A percentile compares a stretch with the other conserved stretches of the same genome.
Evolutionary conservation across 179 eudicot genomes (phyloP).

Genomic region (Kewa caespitosa): DNA sequence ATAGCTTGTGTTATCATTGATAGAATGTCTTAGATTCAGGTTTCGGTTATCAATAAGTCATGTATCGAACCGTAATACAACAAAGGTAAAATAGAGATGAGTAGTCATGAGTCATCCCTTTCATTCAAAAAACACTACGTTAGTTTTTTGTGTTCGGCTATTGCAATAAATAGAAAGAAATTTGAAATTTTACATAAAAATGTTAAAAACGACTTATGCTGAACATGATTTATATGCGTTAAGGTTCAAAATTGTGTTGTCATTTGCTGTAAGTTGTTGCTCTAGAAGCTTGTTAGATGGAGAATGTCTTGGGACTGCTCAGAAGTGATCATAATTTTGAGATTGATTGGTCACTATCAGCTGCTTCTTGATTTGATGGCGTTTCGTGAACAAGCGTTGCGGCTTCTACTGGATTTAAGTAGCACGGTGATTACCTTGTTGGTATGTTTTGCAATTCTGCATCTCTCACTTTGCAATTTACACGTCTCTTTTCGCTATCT

Average conservation of each 20-base stretch:
- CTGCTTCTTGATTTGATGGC: slow-evolving; percentile 98
- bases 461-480: background rate
- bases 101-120: background rate
- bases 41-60: too few species aligned
- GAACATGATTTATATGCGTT: background rate
- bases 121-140: too few species aligned
- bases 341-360: slow-evolving; percentile 42
- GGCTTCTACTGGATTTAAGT: slow-evolving; percentile 93
- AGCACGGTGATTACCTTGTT: slow-evolving; percentile 95
- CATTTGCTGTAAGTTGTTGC: background rate
- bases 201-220: too few species aligned
- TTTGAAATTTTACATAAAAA: too few species aligned
- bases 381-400: slow-evolving; percentile 95
- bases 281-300: slow-evolving; percentile 10
- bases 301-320: too few species aligned
- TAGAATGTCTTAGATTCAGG: too few species aligned
- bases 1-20: background rate
- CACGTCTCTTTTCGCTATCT: too few species aligned
- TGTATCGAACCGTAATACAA: too few species aligned
- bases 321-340: too few species aligned
- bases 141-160: too few species aligned
- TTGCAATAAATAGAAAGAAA: too few species aligned
- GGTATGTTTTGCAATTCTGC: slow-evolving; percentile 46
- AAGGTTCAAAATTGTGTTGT: background rate
- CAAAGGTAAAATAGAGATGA: background rate